Evolutionary conservation across 2,329 filamentous ascomycete species (phyloP).

Genomic region (Botrytis hyacinthi): DNA sequence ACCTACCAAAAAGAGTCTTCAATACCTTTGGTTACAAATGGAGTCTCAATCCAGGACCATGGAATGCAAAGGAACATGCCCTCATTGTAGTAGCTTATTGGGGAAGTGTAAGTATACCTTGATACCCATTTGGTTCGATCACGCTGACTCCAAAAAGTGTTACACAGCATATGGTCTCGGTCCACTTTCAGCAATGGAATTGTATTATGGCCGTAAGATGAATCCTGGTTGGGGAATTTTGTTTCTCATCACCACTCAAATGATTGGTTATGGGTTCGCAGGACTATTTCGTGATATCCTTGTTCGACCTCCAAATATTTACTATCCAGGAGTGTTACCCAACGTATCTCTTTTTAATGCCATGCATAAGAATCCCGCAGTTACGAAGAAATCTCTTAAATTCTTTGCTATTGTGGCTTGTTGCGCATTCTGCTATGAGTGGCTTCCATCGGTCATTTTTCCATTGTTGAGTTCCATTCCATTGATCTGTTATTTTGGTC

Average conservation of each 20-base stretch:
- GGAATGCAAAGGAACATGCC: slow-evolving; percentile 67
- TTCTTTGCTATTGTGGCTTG: slow-evolving; percentile 37
- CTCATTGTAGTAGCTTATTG: slow-evolving; percentile 53
- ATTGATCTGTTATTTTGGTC: slow-evolving; percentile 47
- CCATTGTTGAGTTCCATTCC: slow-evolving; percentile 50
- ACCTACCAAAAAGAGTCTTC: slow-evolving; percentile 33
- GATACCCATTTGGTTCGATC: slow-evolving; percentile 59
- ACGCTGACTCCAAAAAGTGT: slow-evolving; percentile 53
- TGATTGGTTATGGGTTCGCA: slow-evolving; percentile 63
- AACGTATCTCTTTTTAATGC: slow-evolving; percentile 45
- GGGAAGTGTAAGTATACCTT: slow-evolving; percentile 44
- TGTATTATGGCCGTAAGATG: slow-evolving; percentile 49
- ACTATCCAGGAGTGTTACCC: slow-evolving; percentile 58
- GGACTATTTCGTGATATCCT: slow-evolving; percentile 59
- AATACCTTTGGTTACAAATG: slow-evolving; percentile 36
- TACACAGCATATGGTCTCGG: slow-evolving; percentile 46
- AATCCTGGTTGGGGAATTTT: slow-evolving; percentile 45
- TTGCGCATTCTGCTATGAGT: slow-evolving; percentile 19
- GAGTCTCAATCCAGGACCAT: slow-evolving; percentile 60
- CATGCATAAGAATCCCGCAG: slow-evolving; percentile 41
- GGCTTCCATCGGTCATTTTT: slow-evolving; percentile 21
- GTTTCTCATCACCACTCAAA: slow-evolving; percentile 58
- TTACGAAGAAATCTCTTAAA: slow-evolving; percentile 41
- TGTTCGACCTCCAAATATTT: slow-evolving; percentile 58
- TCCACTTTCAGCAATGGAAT: slow-evolving; percentile 64